Percentiles rank a stretch among this genome's conserved stretches.
Conservation (phyloP, 2,329 filamentous ascomycete species). For the Sarocladiaceae sp. region DNA sequence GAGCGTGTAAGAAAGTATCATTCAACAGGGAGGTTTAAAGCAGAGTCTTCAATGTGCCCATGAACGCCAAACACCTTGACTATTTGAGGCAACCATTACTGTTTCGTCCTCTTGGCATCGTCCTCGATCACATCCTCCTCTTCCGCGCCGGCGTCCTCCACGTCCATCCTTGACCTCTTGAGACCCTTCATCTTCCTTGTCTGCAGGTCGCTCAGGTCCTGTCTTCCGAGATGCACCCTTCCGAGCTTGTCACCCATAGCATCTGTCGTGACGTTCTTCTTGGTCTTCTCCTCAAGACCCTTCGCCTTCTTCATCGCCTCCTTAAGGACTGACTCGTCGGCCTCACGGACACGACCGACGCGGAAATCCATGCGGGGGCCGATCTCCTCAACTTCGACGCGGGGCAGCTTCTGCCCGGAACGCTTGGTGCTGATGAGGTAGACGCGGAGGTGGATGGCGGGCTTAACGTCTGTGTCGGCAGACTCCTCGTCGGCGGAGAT, state of each 20-base stretch:
- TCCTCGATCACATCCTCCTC: slow-evolving; percentile 23
- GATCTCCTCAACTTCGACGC: slow-evolving; percentile 92
- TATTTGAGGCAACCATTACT: too few relatives aligned
- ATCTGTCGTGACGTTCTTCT: slow-evolving; percentile 96
- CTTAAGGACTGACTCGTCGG: slow-evolving; percentile 76
- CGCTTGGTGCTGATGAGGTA: slow-evolving; percentile 84
- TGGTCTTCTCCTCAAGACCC: slow-evolving; percentile 66
- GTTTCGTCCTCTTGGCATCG: slow-evolving; percentile 31
- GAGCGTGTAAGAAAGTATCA: too few relatives aligned
- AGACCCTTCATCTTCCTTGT: slow-evolving; percentile 99
- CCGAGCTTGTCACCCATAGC: slow-evolving; percentile 94
- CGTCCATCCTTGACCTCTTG: slow-evolving; percentile 69
- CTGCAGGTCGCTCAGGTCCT: slow-evolving; percentile 82
- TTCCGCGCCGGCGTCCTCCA: slow-evolving; percentile 41
- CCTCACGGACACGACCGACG: slow-evolving; percentile 71
- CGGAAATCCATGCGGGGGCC: slow-evolving; percentile 90
- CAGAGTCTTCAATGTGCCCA: too few relatives aligned
- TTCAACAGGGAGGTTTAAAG: too few relatives aligned
- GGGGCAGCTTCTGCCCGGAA: slow-evolving; percentile 78
- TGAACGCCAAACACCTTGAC: neutral
- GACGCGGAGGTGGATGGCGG: slow-evolving; percentile 62
- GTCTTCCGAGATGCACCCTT: slow-evolving; percentile 82
- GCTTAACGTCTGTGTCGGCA: slow-evolving; percentile 40
- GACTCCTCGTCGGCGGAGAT: slow-evolving; percentile 64
- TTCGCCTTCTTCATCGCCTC: slow-evolving; percentile 84